Base-by-base conservation (phyloP, 306 rosid species). In the Begonia peltatifolia region DNA sequence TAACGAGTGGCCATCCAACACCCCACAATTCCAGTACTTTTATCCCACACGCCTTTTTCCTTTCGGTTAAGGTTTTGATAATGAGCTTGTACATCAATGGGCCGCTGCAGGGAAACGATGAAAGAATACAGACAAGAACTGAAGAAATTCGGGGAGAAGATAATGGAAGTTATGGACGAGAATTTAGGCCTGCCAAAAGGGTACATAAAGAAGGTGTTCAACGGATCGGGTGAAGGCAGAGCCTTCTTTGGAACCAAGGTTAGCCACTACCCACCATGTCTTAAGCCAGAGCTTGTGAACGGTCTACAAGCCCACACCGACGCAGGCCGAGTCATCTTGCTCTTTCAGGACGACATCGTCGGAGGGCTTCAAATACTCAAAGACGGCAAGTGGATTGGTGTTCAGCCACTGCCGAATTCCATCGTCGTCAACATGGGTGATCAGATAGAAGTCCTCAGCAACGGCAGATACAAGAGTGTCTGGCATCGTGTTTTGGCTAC, bases 221-320 rank as follows among this genome's bases (percentile, higher is more conserved):
- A 81, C 12, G 85, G 69, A 12, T 87, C 82, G 55, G 89, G 69
- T 9, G 83, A 53, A 64, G 71, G 82, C 23, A 69, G 60, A 38
- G 87, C 87, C 47, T 89, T 80, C 68, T 86, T 85, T 42, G 99
- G 99, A n/a, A 90, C 99, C 53, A 85, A 90, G 76, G 95, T 90
- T 56, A 90, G 99, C 70, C 95, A 90, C 77, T 90, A 90, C 83
- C 99, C 99, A 3, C 84, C 99, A 1, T 85, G 95, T 58, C 94
- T 94, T 11, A 20, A 73, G 14, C 95, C 95, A 8, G 94, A 80
- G 77, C 68, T 76, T 6, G 92, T 80, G 53, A 79, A 84, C 6
- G 99, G 99, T 11, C 86, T 90, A 16, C 75, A 95, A 56, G 95
- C 94, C 12, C 99, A 90, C 81, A 90, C 99, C 0, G 99, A 90